Evolutionary conservation across 2,329 filamentous ascomycete genomes (phyloP), one percentile per base, ranked within the genome.

Genomic region (Microthyrium microscopicum): DNA sequence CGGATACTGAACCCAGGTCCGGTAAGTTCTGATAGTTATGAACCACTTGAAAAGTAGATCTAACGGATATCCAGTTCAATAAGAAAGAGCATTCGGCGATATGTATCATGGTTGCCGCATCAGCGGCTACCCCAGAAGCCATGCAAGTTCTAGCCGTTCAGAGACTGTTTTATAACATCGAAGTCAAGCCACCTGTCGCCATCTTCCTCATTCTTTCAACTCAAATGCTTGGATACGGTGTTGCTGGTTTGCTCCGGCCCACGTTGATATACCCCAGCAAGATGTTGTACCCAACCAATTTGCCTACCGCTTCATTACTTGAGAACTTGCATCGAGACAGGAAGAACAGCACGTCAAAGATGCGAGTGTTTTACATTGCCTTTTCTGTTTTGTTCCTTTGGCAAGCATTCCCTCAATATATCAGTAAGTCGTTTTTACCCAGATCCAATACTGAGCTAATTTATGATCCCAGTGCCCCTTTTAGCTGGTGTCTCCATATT

Each of bases 1-100:
- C 42, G 46, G 3, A 58, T 47, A 27, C 33, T 60, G n/a, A 61
- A 60, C 24, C 57, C 57, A 4, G 43, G 44, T 15, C 50, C 55
- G 3, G 33, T 35, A 35, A 22, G 33, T 13, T 8, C 8, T 9
- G 8, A 29, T 29, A 9, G 27, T 29, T 29, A 8, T n/a, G 8
- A n/a, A 25, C 8, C 22, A 25, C 22, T 25, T 25, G 22, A 25
- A 8, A 25, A 25, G 8, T 25, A n/a, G 22, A 8, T 25, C 8
- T 25, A 8, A 8, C 22, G 8, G 22, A n/a, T 25, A n/a, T 26
- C 11, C 18, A 35, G 4, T 55, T 54, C 42, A 55, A 55, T 33
- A 34, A 31, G 11, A 55, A 54, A 33, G 51, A 54, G 38, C 50
- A 54, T 40, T 42, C 41, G 8, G 42, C 44, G 1, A 46, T 49